Conservation (phyloP, 1,139 yeast genomes). For the Ogataea hybrid region DNA sequence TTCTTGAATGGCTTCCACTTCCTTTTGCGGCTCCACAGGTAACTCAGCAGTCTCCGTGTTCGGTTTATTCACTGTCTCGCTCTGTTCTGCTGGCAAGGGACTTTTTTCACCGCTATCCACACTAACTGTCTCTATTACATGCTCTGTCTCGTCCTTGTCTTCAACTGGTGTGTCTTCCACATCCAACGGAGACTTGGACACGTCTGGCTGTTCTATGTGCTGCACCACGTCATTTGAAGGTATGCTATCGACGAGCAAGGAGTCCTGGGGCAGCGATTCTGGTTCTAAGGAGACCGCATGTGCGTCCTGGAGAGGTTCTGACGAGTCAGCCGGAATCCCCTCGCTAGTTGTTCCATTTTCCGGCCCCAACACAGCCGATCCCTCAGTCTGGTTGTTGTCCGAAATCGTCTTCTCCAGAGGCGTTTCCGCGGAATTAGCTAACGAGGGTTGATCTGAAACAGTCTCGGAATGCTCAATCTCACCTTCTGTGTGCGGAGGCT, state of each 20-base stretch:
- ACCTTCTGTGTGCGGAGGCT: too few species aligned
- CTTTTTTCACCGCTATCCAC: too few species aligned
- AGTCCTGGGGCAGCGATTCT: too few species aligned
- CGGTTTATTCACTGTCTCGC: background rate
- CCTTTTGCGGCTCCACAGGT: background rate
- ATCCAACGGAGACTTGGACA: background rate
- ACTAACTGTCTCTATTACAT: too few species aligned
- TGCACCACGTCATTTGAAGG: background rate
- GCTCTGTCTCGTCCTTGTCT: background rate
- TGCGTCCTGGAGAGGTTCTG: too few species aligned
- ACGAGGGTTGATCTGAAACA: background rate
- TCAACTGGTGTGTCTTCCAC: background rate
- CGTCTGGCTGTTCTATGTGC: background rate
- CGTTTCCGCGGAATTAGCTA: background rate
- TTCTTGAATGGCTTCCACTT: background rate
- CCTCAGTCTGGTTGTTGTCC: background rate
- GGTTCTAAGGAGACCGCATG: too few species aligned
- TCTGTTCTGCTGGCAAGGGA: too few species aligned
- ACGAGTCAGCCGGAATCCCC: too few species aligned
- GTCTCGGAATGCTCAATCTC: too few species aligned
- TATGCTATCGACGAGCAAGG: background rate
- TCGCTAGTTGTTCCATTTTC: too few species aligned
- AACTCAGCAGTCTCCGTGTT: background rate
- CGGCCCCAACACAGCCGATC: too few species aligned
- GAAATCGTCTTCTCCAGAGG: background rate